Base-by-base conservation (phyloP, 2,329 filamentous ascomycete species). In the Curvularia verruculosa region DNA sequence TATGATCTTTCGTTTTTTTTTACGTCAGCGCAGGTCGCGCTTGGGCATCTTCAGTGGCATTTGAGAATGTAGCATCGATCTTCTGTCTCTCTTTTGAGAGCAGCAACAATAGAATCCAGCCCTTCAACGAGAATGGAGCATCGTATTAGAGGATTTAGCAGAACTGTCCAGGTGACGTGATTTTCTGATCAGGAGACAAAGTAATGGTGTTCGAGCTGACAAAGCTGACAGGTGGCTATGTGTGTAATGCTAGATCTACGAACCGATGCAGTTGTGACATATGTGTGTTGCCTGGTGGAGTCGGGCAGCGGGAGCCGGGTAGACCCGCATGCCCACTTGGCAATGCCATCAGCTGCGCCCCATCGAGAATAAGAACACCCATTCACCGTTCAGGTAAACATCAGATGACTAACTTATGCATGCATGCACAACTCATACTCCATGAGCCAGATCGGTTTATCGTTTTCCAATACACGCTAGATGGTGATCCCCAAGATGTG, bases 21-120 rank as follows among this genome's bases (percentile, higher is more conserved):
- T 29, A 29, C 28, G 37, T 40, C 56, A 59, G 44, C 43, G 24
- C 51, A 56, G 47, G 50, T n/a, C 28, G 43, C 50, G 29, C 40
- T 37, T 36, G 21, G 43, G 50, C 40, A 29, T 10, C 34, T 52
- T 39, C 44, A 26, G 18, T 29, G 21, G 23, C 29, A 24, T 37
- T 43, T 18, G 45, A 48, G 29, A 41, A 52, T 29, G 15, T 18
- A 46, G 28, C 24, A 36, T 52, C 31, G 43, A 23, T 43, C 43
- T 28, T 28, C n/a, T n/a, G n/a, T 28, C 34, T 29, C 49, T 51
- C 41, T 19, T 41, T 21, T 18, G 40, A 49, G 15, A 29, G 45
- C 36, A 39, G n/a, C 36, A 44, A 28, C 10, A 34, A 28, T 40
- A 40, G 19, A 18, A 21, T 45, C 41, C 48, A 37, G 53, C 41